Evolutionary conservation across 805 yeast species (phyloP), one percentile per base, ranked within the genome.

Genomic region (Cyberlindnera amylophila): DNA sequence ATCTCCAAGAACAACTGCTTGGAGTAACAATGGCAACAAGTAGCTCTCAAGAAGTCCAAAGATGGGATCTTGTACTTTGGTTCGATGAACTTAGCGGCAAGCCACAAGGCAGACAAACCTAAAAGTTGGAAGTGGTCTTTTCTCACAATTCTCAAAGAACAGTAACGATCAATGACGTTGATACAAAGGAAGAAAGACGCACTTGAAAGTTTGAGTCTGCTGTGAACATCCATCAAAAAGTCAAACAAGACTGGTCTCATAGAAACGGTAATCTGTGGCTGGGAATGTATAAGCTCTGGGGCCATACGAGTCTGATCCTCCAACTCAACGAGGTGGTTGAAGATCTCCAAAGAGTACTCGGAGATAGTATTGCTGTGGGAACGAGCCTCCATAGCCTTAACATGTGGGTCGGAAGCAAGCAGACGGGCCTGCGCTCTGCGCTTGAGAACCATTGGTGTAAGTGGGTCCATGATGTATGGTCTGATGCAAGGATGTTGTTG

Each of bases 21-120:
- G 39, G 76, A 70, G 60, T 77, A 79, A 55, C 76, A 74, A 49
- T 75, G 70, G 59, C 80, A 77, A 59, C 83, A 78, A 60, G 77
- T 67, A 43, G 72, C 74, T 53, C 75, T 67, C 38, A 80, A 63
- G 49, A 72, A 74, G 39, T 69, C 67, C 42, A 79, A 61, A 16
- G 73, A 65, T 8, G 83, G 82, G 31, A 80, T 75, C 55, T 78
- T 78, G 51, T 75, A 74, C 63, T 89, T 77, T 47, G 78, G 75
- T 49, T 88, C 90, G 52, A 76, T 73, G 45, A 77, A 72, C 60
- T 90, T 90, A 29, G 95, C 75, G 3, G 96, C 89, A 15, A 91
- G 77, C 97, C 97, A 91, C 39, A 90, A 65, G 23, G 95, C 81
- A 2, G 95, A 82, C 51, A 95, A 78, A 23, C 95, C 95, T 21